Conservation (phyloP, 176 grass and related monocot species). For the Olyra latifolia region DNA sequence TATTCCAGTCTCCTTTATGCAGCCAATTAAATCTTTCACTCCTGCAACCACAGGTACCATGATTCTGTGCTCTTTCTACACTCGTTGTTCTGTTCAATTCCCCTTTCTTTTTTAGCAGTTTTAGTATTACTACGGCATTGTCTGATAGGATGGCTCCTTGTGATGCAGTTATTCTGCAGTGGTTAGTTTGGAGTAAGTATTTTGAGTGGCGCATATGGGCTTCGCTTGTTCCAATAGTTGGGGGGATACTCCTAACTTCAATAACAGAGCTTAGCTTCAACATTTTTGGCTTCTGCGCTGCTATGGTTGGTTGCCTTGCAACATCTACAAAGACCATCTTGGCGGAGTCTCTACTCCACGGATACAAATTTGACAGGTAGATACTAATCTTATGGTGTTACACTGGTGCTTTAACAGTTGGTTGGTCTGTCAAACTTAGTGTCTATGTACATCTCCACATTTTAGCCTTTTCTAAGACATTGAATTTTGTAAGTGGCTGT, state of each 20-base stretch:
- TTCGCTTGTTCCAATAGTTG: conserved; percentile 88
- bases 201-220: conserved; percentile 96
- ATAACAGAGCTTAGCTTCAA: conserved; percentile 98
- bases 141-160: conserved; percentile 3
- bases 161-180: conserved; percentile 86
- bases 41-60: conserved; percentile 87
- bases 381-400: neutral
- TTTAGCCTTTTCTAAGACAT: too few relatives aligned
- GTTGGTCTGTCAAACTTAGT: too few relatives aligned
- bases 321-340: conserved; percentile 98
- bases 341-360: conserved; percentile 92
- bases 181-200: conserved; percentile 88
- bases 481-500: too few relatives aligned
- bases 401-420: conserved; percentile 4
- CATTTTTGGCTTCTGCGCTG: conserved; percentile 90
- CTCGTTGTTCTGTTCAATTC: neutral
- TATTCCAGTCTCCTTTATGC: conserved; percentile 98
- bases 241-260: conserved; percentile 89
- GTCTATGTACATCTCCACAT: too few relatives aligned
- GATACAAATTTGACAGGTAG: conserved; percentile 99
- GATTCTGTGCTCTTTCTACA: neutral
- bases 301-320: conserved; percentile 85
- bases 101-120: neutral
- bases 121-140: neutral
- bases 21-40: conserved; percentile 98